phyloP scores from a whole-genome alignment of 1,284 basidiomycete genomes.

The Pseudomicrostroma phylloplanum region DNA sequence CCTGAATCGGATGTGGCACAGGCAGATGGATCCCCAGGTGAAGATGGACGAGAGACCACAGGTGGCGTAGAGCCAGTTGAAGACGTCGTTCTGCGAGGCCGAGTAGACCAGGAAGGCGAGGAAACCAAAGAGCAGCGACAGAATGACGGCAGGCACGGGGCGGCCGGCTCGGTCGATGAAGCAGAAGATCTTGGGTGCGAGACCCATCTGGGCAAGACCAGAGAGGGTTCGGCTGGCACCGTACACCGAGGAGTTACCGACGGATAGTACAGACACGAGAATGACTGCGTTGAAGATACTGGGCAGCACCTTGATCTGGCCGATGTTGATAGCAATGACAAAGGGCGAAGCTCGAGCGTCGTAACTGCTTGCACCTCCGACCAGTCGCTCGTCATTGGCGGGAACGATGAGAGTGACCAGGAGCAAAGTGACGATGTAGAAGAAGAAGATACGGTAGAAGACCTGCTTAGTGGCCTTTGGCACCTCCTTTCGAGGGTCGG shows the following conservation, averaged over 20 bases:
- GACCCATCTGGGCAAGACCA: constrained; percentile 49
- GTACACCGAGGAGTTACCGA: constrained; percentile 52
- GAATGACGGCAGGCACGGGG: constrained; percentile 53
- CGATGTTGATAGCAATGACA: constrained; percentile 54
- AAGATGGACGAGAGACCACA: constrained; percentile 56
- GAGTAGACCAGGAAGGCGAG: constrained; percentile 42
- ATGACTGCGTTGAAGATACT: constrained; percentile 56
- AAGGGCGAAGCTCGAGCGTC: constrained; percentile 55
- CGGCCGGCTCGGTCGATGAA: constrained; percentile 57
- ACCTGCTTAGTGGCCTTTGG: constrained; percentile 55
- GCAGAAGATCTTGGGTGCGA: constrained; percentile 52
- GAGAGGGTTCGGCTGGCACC: constrained; percentile 51
- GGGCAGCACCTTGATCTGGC: constrained; percentile 53
- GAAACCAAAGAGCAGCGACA: constrained; percentile 35
- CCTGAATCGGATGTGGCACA: constrained; percentile 54
- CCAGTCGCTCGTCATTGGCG: constrained; percentile 36
- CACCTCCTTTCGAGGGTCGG: constrained; percentile 54
- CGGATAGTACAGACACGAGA: constrained; percentile 51
- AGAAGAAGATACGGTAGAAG: constrained; percentile 54
- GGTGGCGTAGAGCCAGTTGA: constrained; percentile 55
- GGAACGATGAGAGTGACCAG: constrained; percentile 59
- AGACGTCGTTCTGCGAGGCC: constrained; percentile 47
- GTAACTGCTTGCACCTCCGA: constrained; percentile 33
- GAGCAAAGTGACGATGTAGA: constrained; percentile 58
- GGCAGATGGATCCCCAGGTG: constrained; percentile 50